phyloP scores from a whole-genome alignment of 805 yeast species.

The Torulaspora delbrueckii region DNA sequence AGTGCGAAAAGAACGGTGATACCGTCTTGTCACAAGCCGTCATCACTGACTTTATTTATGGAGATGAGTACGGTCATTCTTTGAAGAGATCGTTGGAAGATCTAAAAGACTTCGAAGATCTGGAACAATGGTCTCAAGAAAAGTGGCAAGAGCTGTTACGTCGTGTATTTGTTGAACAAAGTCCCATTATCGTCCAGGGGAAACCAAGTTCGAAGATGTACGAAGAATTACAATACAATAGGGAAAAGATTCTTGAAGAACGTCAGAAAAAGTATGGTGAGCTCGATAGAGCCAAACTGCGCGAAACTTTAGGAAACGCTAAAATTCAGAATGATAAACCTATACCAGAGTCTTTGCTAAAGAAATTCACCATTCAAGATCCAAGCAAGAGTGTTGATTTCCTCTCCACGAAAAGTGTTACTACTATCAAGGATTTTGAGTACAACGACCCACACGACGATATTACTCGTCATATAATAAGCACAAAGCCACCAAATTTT shows the following conservation, averaged over 20 bases:
- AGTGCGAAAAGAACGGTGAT: conserved; percentile 58
- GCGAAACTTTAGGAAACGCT: conserved; percentile 53
- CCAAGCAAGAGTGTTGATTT: conserved; percentile 65
- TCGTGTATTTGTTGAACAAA: conserved; percentile 52
- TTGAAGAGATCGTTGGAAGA: conserved; percentile 51
- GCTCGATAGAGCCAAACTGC: conserved; percentile 53
- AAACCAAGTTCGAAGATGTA: conserved; percentile 60
- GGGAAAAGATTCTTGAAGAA: conserved; percentile 44
- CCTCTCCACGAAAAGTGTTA: conserved; percentile 61
- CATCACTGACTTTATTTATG: conserved; percentile 76
- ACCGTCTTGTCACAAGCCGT: conserved; percentile 57
- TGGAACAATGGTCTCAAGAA: conserved; percentile 55
- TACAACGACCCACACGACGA: conserved; percentile 32
- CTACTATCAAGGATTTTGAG: conserved; percentile 47
- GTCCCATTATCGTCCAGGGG: conserved; percentile 63
- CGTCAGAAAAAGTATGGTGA: conserved; percentile 53
- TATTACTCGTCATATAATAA: conserved; percentile 25
- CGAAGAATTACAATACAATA: conserved; percentile 45
- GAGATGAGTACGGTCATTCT: conserved; percentile 55
- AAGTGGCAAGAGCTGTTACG: conserved; percentile 62
- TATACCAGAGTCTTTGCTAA: conserved; percentile 65
- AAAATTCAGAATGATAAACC: conserved; percentile 63
- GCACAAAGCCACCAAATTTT: conserved; percentile 42
- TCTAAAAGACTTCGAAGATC: conserved; percentile 48
- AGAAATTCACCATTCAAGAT: conserved; percentile 64